Percentiles rank a stretch among this genome's conserved stretches.
Evolutionary conservation across 1,284 basidiomycete species (phyloP).

Genomic region (Puccinia novopanici): DNA sequence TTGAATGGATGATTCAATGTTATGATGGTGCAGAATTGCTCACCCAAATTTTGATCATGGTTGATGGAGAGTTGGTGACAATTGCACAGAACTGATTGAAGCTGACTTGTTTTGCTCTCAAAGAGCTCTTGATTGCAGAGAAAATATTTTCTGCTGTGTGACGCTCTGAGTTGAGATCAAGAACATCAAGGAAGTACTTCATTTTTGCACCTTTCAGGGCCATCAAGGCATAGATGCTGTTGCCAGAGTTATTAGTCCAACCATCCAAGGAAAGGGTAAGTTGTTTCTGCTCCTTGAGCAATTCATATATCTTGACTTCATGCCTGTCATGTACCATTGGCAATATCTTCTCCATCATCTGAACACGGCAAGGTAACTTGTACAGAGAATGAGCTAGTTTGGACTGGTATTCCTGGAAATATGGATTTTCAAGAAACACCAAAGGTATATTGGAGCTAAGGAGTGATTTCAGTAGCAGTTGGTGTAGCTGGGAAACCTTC

Average conservation of each 20-base stretch:
- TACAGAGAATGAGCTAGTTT: background rate
- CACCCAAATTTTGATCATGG: slow-evolving; percentile 19
- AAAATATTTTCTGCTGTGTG: slow-evolving; percentile 10
- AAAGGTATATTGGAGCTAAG: background rate
- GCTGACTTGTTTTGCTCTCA: no score
- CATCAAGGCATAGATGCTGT: slow-evolving; percentile 6
- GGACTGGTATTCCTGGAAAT: slow-evolving; percentile 28
- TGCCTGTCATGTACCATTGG: slow-evolving; percentile 14
- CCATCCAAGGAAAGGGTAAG: slow-evolving; percentile 26
- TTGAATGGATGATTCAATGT: no score
- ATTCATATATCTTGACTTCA: background rate
- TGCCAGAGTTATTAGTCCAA: background rate
- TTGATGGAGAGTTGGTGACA: slow-evolving; percentile 11
- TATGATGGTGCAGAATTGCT: no score
- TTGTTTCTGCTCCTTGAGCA: background rate
- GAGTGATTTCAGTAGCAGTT: no score
- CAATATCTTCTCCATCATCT: no score
- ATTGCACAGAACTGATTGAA: background rate
- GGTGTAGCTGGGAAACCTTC: background rate
- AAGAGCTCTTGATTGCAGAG: slow-evolving; percentile 4
- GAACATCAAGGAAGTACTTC: slow-evolving; percentile 16
- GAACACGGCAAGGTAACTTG: no score
- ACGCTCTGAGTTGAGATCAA: slow-evolving; percentile 3
- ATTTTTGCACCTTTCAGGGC: background rate
- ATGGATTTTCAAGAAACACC: background rate